These are phyloP conservation scores for Suillus variegatus DNA, from an alignment of 768 basidiomycete genomes.

Conservation along the genomic window DNA sequence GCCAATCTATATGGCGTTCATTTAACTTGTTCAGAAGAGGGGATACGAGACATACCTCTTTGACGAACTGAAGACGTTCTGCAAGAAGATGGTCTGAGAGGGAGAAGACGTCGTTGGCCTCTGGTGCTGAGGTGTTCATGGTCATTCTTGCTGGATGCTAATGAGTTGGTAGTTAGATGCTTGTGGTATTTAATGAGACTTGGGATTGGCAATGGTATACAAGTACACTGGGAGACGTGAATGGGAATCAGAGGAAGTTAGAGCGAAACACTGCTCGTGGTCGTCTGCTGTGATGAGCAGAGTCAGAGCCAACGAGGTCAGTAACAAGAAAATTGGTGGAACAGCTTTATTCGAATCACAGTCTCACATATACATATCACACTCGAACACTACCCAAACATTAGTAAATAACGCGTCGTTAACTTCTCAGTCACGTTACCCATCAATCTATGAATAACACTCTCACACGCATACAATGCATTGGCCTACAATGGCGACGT, in stretches of 20 bases:
- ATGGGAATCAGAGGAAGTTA: slow-evolving; percentile 1
- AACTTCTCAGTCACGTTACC: background rate
- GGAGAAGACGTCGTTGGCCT: slow-evolving; percentile 63
- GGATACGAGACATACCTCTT: slow-evolving; percentile 53
- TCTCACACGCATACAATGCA: background rate
- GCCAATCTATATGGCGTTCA: slow-evolving; percentile 61
- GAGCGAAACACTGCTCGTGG: slow-evolving; percentile 8
- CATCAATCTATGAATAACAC: background rate
- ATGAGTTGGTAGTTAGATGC: background rate
- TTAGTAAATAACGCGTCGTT: slow-evolving; percentile 29
- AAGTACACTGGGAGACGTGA: slow-evolving; percentile 25
- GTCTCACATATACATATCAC: slow-evolving; percentile 9
- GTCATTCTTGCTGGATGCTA: background rate
- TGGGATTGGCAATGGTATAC: slow-evolving; percentile 14
- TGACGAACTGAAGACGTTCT: slow-evolving; percentile 70
- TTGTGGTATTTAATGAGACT: background rate
- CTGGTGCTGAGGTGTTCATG: slow-evolving; percentile 24
- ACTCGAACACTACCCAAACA: slow-evolving; percentile 32
- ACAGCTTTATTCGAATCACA: background rate
- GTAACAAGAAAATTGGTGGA: background rate
- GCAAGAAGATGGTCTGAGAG: slow-evolving; percentile 73
- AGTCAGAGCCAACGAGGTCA: slow-evolving; percentile 4
- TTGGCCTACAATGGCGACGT: too few relatives aligned
- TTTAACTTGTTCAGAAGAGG: slow-evolving; percentile 3
- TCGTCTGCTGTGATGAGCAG: slow-evolving; percentile 12